A percentile compares a stretch with the other conserved stretches of the same genome.
These are phyloP conservation scores for Pseudogymnoascus sp. DNA, from an alignment of 2,329 filamentous ascomycete species.

Conservation along the genomic window DNA sequence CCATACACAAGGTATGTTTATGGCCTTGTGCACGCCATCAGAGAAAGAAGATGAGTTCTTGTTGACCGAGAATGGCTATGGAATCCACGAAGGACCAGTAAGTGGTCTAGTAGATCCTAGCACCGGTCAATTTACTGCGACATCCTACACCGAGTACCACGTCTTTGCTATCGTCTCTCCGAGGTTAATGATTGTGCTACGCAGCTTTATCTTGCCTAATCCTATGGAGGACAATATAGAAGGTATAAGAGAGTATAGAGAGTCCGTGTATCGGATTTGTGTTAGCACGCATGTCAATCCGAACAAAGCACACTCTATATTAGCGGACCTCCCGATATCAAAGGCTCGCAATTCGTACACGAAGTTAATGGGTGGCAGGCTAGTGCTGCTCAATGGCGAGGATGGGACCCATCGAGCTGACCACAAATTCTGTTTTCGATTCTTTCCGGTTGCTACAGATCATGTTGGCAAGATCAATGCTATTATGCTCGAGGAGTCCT, in stretches of 20 bases:
- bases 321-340: constrained; percentile 26
- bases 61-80: constrained; percentile 29
- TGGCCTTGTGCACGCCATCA: constrained; percentile 27
- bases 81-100: constrained; percentile 26
- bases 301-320: constrained; percentile 17
- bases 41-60: constrained; percentile 27
- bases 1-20: constrained; percentile 24
- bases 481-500: constrained; percentile 26
- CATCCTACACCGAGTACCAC: constrained; percentile 17
- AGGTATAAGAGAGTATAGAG: background rate
- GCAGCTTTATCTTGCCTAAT: constrained; percentile 19
- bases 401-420: constrained; percentile 13
- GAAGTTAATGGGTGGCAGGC: constrained; percentile 18
- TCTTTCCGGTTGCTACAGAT: constrained; percentile 23
- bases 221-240: constrained; percentile 17
- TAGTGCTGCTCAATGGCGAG: constrained; percentile 14
- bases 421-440: constrained; percentile 27
- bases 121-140: background rate
- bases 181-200: constrained; percentile 22
- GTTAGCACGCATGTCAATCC: constrained; percentile 12
- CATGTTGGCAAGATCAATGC: constrained; percentile 29
- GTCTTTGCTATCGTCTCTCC: constrained; percentile 19
- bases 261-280: background rate
- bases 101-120: background rate
- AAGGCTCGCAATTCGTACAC: constrained; percentile 27